A percentile compares a stretch with the other conserved stretches of the same genome.
phyloP scores from a whole-genome alignment of 495 filamentous ascomycete species.

The Xylaria acuta region DNA sequence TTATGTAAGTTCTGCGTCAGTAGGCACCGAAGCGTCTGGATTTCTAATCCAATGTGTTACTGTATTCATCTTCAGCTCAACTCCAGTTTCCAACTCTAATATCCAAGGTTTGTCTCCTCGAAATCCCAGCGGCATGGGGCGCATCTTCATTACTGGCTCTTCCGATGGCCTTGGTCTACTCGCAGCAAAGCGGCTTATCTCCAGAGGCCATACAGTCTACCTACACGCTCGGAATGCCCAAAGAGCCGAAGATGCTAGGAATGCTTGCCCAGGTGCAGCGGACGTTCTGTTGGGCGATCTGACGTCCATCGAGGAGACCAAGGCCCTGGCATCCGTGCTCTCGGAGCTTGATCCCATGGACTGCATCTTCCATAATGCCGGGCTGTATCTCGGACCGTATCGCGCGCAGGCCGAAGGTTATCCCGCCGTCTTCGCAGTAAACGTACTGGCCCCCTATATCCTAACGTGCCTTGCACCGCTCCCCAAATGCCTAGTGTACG shows the following conservation, averaged over 20 bases:
- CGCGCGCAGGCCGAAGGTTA: slow-evolving; percentile 52
- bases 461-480: slow-evolving; percentile 59
- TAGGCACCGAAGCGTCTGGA: background rate
- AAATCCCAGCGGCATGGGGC: slow-evolving; percentile 46
- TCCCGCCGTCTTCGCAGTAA: slow-evolving; percentile 61
- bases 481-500: slow-evolving; percentile 59
- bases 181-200: slow-evolving; percentile 56
- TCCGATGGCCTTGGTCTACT: slow-evolving; percentile 59
- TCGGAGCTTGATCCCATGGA: slow-evolving; percentile 60
- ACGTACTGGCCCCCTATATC: slow-evolving; percentile 64
- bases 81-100: background rate
- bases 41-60: background rate
- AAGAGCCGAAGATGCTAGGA: slow-evolving; percentile 52
- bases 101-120: background rate
- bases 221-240: slow-evolving; percentile 62
- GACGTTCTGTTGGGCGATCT: slow-evolving; percentile 60
- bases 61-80: background rate
- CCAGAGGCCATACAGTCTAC: slow-evolving; percentile 60
- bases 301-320: slow-evolving; percentile 58
- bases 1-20: background rate
- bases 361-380: slow-evolving; percentile 65
- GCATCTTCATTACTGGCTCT: slow-evolving; percentile 62
- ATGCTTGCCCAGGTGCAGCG: slow-evolving; percentile 55
- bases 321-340: slow-evolving; percentile 57
- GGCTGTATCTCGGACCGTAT: slow-evolving; percentile 47